These are phyloP conservation scores for Phoma sp. DNA, from an alignment of 2,329 filamentous ascomycete genomes.

Conservation along the genomic window DNA sequence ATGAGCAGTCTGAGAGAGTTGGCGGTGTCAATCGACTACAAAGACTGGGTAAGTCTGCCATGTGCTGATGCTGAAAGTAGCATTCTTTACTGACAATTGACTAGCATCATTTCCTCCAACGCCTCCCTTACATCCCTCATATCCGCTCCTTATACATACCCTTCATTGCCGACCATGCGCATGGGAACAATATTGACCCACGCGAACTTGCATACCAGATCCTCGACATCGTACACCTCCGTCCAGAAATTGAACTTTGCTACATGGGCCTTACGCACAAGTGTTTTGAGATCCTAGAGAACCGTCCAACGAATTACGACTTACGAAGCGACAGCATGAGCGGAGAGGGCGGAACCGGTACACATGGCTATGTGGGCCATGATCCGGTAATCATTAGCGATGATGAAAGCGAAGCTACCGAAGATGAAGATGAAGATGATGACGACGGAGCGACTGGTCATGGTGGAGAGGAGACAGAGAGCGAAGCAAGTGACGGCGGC, in stretches of 20 bases:
- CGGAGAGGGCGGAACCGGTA: slow-evolving; percentile 30
- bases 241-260: slow-evolving; percentile 77
- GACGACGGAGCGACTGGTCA: slow-evolving; percentile 58
- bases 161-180: slow-evolving; percentile 69
- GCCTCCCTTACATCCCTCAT: slow-evolving; percentile 73
- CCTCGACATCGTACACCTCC: slow-evolving; percentile 77
- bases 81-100: too few species aligned
- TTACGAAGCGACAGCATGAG: slow-evolving; percentile 42
- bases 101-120: slow-evolving; percentile 80
- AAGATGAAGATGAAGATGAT: slow-evolving; percentile 58
- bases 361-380: slow-evolving; percentile 31
- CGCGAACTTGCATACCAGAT: slow-evolving; percentile 78
- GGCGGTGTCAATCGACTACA: slow-evolving; percentile 74
- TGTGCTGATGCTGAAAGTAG: too few species aligned
- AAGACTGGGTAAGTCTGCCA: slow-evolving; percentile 77
- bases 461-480: slow-evolving; percentile 49
- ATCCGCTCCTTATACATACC: slow-evolving; percentile 76
- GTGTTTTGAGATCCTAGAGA: slow-evolving; percentile 83
- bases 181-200: slow-evolving; percentile 63
- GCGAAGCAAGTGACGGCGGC: slow-evolving; percentile 49
- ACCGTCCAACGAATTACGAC: slow-evolving; percentile 56
- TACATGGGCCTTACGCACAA: slow-evolving; percentile 79
- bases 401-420: slow-evolving; percentile 51
- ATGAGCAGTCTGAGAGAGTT: slow-evolving; percentile 77
- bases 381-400: slow-evolving; percentile 46